phyloP scores from a whole-genome alignment of 1,284 basidiomycete species.

The Sporisorium graminicola region DNA sequence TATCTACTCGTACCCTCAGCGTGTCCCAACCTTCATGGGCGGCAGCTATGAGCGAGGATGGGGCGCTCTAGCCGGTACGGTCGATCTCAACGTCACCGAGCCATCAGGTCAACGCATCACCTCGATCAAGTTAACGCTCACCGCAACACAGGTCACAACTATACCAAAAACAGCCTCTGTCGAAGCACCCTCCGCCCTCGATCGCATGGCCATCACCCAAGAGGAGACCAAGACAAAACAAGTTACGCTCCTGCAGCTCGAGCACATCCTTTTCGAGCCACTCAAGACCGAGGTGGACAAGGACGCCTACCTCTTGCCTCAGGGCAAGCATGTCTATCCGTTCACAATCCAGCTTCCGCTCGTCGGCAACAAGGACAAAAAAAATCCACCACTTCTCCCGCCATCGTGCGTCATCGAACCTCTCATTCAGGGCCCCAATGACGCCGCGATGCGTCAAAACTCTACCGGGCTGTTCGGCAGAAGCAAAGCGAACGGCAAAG shows the following conservation, averaged over 20 bases:
- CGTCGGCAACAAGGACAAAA: constrained; percentile 28
- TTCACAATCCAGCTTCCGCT: constrained; percentile 52
- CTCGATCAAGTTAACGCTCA: constrained; percentile 52
- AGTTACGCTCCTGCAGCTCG: constrained; percentile 52
- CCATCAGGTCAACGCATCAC: constrained; percentile 43
- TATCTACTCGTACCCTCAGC: constrained; percentile 55
- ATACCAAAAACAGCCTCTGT: constrained; percentile 37
- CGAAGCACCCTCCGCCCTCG: constrained; percentile 33
- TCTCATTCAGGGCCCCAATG: constrained; percentile 26
- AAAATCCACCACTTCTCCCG: constrained; percentile 26
- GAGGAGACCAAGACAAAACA: constrained; percentile 47
- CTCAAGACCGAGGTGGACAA: constrained; percentile 17
- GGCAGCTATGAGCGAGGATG: constrained; percentile 54
- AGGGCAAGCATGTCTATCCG: constrained; percentile 45
- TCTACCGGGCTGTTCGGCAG: constrained; percentile 37
- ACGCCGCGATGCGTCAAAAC: constrained; percentile 16
- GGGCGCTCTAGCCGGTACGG: constrained; percentile 52
- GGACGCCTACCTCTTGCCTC: constrained; percentile 31
- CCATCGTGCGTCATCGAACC: constrained; percentile 46
- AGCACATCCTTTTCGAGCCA: constrained; percentile 44
- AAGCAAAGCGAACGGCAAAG: constrained; percentile 15
- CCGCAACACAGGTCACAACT: constrained; percentile 32
- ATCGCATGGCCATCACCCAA: constrained; percentile 21
- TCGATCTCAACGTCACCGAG: constrained; percentile 39
- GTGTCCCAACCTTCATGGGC: constrained; percentile 62